Base-by-base conservation (phyloP, 106 monocot genomes). In the Ottelia alismoides region DNA sequence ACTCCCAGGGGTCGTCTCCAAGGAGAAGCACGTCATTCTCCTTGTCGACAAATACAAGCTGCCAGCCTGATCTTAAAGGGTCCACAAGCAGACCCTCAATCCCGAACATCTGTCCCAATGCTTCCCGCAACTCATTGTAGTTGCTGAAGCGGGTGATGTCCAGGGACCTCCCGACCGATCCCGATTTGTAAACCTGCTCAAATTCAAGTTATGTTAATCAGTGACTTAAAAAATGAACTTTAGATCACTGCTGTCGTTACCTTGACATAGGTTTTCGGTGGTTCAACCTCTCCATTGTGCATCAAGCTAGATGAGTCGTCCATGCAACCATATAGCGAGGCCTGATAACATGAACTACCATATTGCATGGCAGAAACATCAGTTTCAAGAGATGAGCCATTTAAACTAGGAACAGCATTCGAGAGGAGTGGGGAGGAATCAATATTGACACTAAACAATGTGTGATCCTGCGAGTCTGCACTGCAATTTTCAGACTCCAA, bases 11-110 rank as follows among this genome's bases (percentile, higher is more conserved):
- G 65, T 86, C 98, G 65, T 99, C 98, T 76, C 98, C 98, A 83
- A 99, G 98, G 82, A 99, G 98, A 99, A 99, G 98, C 62, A 80
- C 72, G 58, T 99, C 98, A 31, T 99, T 86, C 98, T 99, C 98
- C 86, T 82, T 79, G 82, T 99, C 98, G 58, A 99, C 98, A 78
- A 99, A 99, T 83, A 99, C 90, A 99, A 99, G 98, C 98, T 99
- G 98, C 98, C 98, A 99, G 98, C 98, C 98, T 99, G 98, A 99
- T 99, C 98, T 99, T 75, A 67, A 76, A 73, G 98, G 98, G 72
- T 99, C 85, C 45, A 90, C 90, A 85, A 99, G 77, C 55, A 77
- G 80, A 82, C 98, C 98, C 98, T 99, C 77, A 54, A 99, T 83
- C 51, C 85, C 86, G 57, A 86, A 99, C 98, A 99, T 99, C 69